phyloP scores from a whole-genome alignment of 164 flowering plant genomes.

The Houttuynia cordata region DNA sequence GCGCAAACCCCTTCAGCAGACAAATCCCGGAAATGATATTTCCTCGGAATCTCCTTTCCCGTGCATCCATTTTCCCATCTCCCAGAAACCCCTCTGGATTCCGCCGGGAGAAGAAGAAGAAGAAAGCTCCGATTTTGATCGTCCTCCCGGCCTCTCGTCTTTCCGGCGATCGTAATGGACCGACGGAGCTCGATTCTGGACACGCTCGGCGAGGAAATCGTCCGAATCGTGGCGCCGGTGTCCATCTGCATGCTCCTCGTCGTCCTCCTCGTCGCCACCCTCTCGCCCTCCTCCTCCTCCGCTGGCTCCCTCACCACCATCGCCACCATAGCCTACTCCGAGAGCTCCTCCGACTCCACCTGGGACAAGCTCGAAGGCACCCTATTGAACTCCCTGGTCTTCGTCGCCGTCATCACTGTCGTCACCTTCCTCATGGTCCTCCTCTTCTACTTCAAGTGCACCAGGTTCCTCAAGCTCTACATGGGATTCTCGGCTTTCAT shows the following conservation, averaged over 20 bases:
- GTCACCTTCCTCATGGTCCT: conserved; percentile 70
- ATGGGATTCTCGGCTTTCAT: conserved; percentile 82
- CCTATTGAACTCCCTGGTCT: conserved; percentile 72
- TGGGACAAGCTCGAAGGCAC: conserved; percentile 92
- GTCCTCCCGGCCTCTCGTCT: no score
- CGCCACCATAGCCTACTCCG: conserved; percentile 65
- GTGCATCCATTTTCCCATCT: no score
- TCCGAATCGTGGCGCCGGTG: conserved; percentile 78
- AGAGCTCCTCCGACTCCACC: conserved; percentile 48
- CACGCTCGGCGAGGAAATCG: conserved; percentile 73
- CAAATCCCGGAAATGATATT: background rate
- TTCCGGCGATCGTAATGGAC: background rate
- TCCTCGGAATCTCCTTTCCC: background rate
- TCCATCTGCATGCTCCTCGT: conserved; percentile 86
- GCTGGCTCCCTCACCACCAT: conserved; percentile 26
- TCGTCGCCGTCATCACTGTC: conserved; percentile 62
- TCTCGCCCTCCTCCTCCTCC: conserved; percentile 30
- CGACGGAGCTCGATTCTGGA: conserved; percentile 26
- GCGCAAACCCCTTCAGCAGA: background rate
- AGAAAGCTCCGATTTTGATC: background rate
- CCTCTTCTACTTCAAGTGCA: conserved; percentile 78
- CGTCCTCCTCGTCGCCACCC: conserved; percentile 58
- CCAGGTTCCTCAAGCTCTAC: conserved; percentile 59
- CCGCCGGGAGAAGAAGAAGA: background rate
- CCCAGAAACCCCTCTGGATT: no score